Percentiles rank a stretch among this genome's conserved stretches.
Evolutionary conservation across 768 basidiomycete species (phyloP).

Genomic region (Chalciporus pseudorubinellus): DNA sequence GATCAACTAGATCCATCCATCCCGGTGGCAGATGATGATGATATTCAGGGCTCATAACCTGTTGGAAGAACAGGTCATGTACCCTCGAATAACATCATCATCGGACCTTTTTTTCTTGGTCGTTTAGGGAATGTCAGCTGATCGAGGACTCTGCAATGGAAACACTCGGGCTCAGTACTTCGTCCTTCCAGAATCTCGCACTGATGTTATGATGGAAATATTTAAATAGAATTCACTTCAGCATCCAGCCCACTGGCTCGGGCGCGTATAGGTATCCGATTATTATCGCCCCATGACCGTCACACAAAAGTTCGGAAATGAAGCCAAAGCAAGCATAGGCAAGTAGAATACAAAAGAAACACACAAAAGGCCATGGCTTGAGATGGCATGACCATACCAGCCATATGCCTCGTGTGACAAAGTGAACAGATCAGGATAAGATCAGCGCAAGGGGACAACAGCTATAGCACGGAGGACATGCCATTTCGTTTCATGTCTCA

Average conservation of each 20-base stretch:
- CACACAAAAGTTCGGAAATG: constrained; percentile 22
- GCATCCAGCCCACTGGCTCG: background rate
- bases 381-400: background rate
- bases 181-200: background rate
- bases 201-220: background rate
- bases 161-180: too few relatives aligned
- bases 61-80: constrained; percentile 7
- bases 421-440: constrained; percentile 14
- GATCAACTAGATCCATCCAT: background rate
- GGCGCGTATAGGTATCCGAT: constrained; percentile 6
- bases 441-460: constrained; percentile 9
- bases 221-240: background rate
- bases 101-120: constrained; percentile 5
- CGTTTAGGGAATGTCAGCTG: background rate
- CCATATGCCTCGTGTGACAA: constrained; percentile 2
- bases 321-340: constrained; percentile 6
- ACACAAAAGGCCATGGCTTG: constrained; percentile 6
- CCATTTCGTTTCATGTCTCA: constrained; percentile 7
- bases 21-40: constrained; percentile 9
- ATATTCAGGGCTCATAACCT: constrained; percentile 29
- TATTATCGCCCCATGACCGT: background rate
- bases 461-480: constrained; percentile 7
- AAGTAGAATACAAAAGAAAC: constrained; percentile 12
- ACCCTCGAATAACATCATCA: constrained; percentile 15
- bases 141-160: too few relatives aligned